Conservation (phyloP, 257 asterid genomes). For the Lantana camara region DNA sequence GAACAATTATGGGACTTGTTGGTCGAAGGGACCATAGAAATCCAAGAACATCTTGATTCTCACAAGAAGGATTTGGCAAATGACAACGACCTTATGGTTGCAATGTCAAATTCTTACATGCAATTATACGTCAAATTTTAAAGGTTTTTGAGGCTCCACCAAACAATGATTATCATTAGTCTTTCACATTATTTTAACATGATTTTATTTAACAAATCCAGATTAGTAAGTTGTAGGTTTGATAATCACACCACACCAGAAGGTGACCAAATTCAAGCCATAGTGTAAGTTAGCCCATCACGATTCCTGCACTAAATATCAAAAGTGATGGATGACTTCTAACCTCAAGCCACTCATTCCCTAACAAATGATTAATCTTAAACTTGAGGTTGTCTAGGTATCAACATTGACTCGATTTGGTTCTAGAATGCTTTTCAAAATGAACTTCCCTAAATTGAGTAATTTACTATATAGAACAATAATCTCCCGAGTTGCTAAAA, state of each 20-base stretch:
- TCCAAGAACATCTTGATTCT: neutral
- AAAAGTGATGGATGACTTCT: slow-evolving; percentile 1
- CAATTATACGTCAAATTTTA: slow-evolving; percentile 15
- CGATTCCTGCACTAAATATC: slow-evolving; percentile 15
- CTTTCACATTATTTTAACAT: neutral
- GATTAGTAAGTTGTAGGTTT: slow-evolving; percentile 17
- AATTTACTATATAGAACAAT: neutral
- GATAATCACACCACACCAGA: slow-evolving; percentile 40
- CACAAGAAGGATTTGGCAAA: slow-evolving; percentile 23
- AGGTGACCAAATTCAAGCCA: slow-evolving; percentile 19
- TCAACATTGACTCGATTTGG: too few relatives aligned
- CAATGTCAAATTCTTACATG: slow-evolving; percentile 47
- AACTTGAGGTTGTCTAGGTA: neutral
- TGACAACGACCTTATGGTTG: slow-evolving; percentile 68
- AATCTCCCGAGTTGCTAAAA: neutral
- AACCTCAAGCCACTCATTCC: neutral
- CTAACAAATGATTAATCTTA: slow-evolving; percentile 22
- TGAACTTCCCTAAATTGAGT: neutral
- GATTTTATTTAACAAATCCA: neutral
- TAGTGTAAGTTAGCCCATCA: slow-evolving; percentile 22
- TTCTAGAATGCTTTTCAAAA: neutral
- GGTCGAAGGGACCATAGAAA: neutral
- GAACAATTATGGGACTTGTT: neutral
- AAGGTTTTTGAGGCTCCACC: slow-evolving; percentile 14
- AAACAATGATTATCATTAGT: slow-evolving; percentile 6